Base-by-base conservation (phyloP, 495 filamentous ascomycete genomes). In the Aspergillus nidulans region DNA sequence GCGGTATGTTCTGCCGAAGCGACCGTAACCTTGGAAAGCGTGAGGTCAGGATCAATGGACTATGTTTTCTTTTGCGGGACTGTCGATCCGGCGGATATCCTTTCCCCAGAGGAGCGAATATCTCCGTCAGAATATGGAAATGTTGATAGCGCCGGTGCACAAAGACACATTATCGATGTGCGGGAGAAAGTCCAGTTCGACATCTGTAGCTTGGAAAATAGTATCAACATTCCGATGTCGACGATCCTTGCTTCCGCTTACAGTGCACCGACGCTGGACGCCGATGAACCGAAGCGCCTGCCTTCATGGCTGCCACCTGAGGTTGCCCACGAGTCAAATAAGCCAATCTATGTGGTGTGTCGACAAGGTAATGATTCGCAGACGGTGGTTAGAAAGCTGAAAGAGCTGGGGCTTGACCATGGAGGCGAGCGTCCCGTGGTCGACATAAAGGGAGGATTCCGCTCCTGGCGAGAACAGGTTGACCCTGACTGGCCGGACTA, bases 361-460 rank as follows among this genome's bases (percentile, higher is more conserved):
- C 81, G 90, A 16, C 78, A 86, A 2, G 94, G 94, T 2, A 90
- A 96, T 59, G 94, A 98, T 65, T 95, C 90, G 0, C 94, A 96
- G 65, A 67, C 91, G 47, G 86, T 84, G 0, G 83, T 90, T 0
- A 79, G 78, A 62, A 85, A 76, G 64, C 57, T 95, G 56, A 90
- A 86, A 64, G 81, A 91, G 28, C 61, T 83, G 36, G 84, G 84
- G 3, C 52, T 87, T n/a, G 82, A 79, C 48, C 64, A 69, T 20
- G 67, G 68, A 12, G 85, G 85, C 1, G 69, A 72, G 52, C 74
- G 83, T 30, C 81, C 77, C 49, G 81, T 95, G 46, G 81, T 83
- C 28, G 94, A 97, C 70, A 85, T 97, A 21, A 78, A 75, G 25
- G 91, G 91, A 1, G 94, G 94, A 0, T 81, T 96, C 56, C 80